Evolutionary conservation across 2,329 filamentous ascomycete species (phyloP).

Genomic region (Incumbomyces lentus): DNA sequence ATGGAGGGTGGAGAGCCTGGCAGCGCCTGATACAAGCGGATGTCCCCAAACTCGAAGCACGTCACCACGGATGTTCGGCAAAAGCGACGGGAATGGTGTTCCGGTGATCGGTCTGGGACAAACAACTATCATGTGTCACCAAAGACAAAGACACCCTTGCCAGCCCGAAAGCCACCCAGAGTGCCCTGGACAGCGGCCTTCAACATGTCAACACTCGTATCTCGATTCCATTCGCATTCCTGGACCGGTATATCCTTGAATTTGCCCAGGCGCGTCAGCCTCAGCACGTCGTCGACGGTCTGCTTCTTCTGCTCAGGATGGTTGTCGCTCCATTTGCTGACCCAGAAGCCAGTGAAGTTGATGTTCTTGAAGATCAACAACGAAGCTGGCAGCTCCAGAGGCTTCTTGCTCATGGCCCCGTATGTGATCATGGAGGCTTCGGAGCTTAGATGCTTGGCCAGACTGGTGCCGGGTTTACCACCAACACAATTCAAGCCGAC

Average conservation of each 20-base stretch:
- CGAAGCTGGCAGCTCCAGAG: slow-evolving; percentile 68
- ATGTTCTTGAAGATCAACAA: slow-evolving; percentile 91
- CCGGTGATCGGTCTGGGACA: background rate
- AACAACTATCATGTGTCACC: slow-evolving; percentile 27
- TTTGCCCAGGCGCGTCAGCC: slow-evolving; percentile 60
- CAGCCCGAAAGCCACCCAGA: slow-evolving; percentile 69
- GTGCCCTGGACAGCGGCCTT: slow-evolving; percentile 70
- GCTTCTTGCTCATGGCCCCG: slow-evolving; percentile 87
- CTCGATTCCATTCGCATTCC: slow-evolving; percentile 71
- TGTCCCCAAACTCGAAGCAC: slow-evolving; percentile 1
- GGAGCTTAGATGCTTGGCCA: slow-evolving; percentile 63
- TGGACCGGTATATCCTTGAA: slow-evolving; percentile 79
- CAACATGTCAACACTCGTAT: slow-evolving; percentile 60
- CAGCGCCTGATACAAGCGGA: slow-evolving; percentile 3
- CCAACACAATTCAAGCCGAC: slow-evolving; percentile 90
- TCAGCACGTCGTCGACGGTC: slow-evolving; percentile 77
- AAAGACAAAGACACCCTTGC: slow-evolving; percentile 87
- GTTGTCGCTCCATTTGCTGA: slow-evolving; percentile 74
- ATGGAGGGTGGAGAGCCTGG: slow-evolving; percentile 16
- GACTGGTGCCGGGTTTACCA: slow-evolving; percentile 66
- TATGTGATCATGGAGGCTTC: slow-evolving; percentile 79
- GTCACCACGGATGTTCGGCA: no score
- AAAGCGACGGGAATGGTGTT: no score
- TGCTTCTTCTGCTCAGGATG: slow-evolving; percentile 62
- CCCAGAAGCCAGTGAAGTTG: slow-evolving; percentile 86